These are phyloP conservation scores for Quercus ilex DNA, from an alignment of 306 rosid species.

Conservation along the genomic window DNA sequence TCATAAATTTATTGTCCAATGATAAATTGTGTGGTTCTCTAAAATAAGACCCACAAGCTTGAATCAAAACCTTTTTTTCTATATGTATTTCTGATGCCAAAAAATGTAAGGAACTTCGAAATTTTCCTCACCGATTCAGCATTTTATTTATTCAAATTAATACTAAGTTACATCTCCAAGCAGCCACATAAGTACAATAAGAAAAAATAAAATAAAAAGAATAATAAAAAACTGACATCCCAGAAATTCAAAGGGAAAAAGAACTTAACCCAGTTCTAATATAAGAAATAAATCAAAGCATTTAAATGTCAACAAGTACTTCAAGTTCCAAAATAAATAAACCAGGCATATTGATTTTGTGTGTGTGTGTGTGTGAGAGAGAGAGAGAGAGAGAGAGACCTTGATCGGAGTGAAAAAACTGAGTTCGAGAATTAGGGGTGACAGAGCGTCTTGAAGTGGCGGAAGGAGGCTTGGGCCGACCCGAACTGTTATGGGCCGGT, in stretches of 20 bases:
- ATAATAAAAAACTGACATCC: background rate
- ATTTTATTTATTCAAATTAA: background rate
- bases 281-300: background rate
- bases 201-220: background rate
- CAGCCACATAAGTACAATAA: background rate
- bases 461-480: constrained; percentile 34
- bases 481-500: constrained; percentile 12
- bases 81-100: background rate
- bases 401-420: constrained; percentile 37
- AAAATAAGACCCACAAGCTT: background rate
- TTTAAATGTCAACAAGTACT: background rate
- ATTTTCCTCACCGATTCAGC: background rate
- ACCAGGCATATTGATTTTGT: too few relatives aligned
- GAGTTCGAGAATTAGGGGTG: constrained; percentile 35
- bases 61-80: background rate
- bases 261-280: background rate
- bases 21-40: background rate
- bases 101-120: background rate
- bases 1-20: background rate
- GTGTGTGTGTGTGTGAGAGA: background rate
- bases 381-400: constrained; percentile 25
- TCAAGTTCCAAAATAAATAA: too few relatives aligned
- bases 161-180: background rate
- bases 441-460: constrained; percentile 44
- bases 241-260: background rate